Percentiles rank a stretch among this genome's conserved stretches.
phyloP scores from a whole-genome alignment of 2,329 filamentous ascomycete species.

The Cladophialophora yegresii region DNA sequence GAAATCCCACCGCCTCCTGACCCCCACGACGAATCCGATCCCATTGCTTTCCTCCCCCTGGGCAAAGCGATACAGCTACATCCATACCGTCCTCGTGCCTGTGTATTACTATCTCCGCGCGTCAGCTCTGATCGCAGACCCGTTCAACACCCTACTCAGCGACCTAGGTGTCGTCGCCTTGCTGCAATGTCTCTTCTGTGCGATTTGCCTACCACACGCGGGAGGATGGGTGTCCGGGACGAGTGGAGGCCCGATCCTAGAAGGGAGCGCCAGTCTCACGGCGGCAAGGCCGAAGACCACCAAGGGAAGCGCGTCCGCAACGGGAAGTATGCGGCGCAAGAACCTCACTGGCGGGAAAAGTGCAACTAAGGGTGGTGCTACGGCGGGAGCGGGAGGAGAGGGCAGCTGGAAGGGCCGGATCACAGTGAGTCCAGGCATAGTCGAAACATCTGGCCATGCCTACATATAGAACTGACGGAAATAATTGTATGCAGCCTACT shows the following conservation, averaged over 20 bases:
- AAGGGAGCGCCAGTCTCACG: constrained; percentile 25
- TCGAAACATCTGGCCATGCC: not conserved
- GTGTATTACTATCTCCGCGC: constrained; percentile 66
- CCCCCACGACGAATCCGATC: constrained; percentile 43
- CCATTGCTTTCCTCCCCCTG: constrained; percentile 51
- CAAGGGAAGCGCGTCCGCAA: constrained; percentile 14
- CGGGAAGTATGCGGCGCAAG: constrained; percentile 34
- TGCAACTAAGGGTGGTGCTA: constrained; percentile 17
- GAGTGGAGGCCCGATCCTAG: constrained; percentile 26
- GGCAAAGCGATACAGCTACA: constrained; percentile 61
- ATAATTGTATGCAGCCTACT: constrained; percentile 25
- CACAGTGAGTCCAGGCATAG: constrained; percentile 34
- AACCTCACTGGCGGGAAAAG: constrained; percentile 14
- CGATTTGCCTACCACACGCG: constrained; percentile 61
- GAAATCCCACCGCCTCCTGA: constrained; percentile 30
- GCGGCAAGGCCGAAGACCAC: constrained; percentile 16
- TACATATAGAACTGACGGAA: not conserved
- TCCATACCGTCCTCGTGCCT: constrained; percentile 69
- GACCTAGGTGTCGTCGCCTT: constrained; percentile 64
- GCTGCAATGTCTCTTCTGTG: constrained; percentile 63
- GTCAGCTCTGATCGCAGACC: constrained; percentile 66
- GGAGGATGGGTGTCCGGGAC: constrained; percentile 41
- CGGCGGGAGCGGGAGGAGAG: constrained; percentile 29
- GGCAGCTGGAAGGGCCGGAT: constrained; percentile 31
- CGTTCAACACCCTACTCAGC: constrained; percentile 63